Conservation (phyloP, 805 yeast species). For the Ogataea chonburiensis region DNA sequence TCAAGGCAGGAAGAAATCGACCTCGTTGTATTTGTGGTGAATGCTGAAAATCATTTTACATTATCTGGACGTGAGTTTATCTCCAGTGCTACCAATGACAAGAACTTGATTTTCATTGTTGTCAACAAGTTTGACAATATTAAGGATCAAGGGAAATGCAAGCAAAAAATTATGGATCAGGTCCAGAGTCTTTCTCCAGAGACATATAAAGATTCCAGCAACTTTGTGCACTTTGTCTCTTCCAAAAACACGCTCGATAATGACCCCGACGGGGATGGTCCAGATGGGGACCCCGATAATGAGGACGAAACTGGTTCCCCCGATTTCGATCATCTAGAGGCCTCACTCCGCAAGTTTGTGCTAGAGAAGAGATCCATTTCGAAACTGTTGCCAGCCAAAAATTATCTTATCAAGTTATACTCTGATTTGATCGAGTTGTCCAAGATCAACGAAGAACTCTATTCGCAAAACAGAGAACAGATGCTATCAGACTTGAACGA, state of each 20-base stretch:
- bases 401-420: constrained; percentile 69
- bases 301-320: constrained; percentile 44
- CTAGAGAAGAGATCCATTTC: constrained; percentile 87
- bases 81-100: constrained; percentile 85
- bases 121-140: constrained; percentile 91
- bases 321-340: constrained; percentile 80
- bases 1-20: constrained; percentile 97
- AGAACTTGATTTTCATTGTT: constrained; percentile 88
- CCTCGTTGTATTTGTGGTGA: constrained; percentile 91
- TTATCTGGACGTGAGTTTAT: constrained; percentile 92
- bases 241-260: constrained; percentile 48
- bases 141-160: constrained; percentile 76
- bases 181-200: constrained; percentile 85
- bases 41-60: constrained; percentile 94
- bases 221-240: constrained; percentile 90
- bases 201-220: constrained; percentile 82
- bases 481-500: constrained; percentile 49
- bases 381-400: constrained; percentile 89
- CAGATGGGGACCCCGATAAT: constrained; percentile 31
- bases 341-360: constrained; percentile 79
- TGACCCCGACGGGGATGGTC: constrained; percentile 37
- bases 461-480: constrained; percentile 47
- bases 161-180: constrained; percentile 74
- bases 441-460: constrained; percentile 56
- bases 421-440: constrained; percentile 64